Conservation (phyloP, 176 grass and related monocot genomes). For the Oryza coarctata region DNA sequence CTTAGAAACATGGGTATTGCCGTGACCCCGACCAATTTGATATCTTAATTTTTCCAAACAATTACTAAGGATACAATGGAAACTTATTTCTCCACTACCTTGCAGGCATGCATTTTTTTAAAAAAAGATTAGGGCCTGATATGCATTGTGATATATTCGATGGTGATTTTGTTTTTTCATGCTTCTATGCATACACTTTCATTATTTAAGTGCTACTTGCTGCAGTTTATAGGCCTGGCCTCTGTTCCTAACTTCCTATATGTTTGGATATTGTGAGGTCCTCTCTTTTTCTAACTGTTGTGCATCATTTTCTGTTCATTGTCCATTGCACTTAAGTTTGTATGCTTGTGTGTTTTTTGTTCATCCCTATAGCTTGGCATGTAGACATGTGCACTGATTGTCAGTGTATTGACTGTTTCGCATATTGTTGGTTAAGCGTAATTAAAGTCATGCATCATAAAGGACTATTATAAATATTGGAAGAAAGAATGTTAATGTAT, state of each 20-base stretch:
- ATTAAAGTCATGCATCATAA: slow-evolving; percentile 10
- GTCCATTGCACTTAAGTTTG: neutral
- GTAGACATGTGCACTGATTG: neutral
- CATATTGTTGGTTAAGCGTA: slow-evolving; percentile 7
- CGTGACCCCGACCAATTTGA: neutral
- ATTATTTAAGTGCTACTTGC: neutral
- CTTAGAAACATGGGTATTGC: neutral
- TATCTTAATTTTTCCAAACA: neutral
- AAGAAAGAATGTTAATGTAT: neutral
- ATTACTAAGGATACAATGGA: neutral
- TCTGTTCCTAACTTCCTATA: neutral
- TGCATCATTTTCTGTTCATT: neutral
- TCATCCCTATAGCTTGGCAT: slow-evolving; percentile 4
- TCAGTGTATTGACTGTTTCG: neutral
- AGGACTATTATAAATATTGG: slow-evolving; percentile 12
- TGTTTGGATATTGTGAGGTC: neutral
- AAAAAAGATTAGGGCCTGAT: neutral
- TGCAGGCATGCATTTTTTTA: neutral
- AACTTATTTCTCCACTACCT: neutral
- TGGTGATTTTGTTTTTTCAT: neutral
- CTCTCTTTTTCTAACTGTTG: neutral
- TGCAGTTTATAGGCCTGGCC: neutral
- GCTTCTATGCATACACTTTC: neutral
- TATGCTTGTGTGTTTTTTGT: neutral
- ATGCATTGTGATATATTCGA: neutral